A percentile compares a stretch with the other conserved stretches of the same genome.
phyloP scores from a whole-genome alignment of 768 basidiomycete species.

The Chlorophyllum brunneum region DNA sequence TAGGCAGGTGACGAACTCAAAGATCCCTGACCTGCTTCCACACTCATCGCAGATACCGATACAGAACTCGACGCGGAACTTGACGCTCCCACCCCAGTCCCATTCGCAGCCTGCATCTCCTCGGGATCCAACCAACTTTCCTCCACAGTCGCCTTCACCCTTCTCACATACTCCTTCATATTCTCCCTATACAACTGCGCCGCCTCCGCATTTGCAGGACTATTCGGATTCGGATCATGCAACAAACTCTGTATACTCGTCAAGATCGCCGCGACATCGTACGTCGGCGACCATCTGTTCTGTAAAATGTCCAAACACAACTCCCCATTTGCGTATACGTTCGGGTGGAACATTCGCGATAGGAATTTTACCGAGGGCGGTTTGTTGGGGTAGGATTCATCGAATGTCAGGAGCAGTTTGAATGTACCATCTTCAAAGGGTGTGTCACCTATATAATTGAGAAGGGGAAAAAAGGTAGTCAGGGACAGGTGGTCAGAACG shows the following conservation, averaged over 20 bases:
- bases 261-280: constrained; percentile 97
- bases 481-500: neutral
- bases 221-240: constrained; percentile 98
- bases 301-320: constrained; percentile 98
- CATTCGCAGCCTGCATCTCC: constrained; percentile 29
- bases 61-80: neutral
- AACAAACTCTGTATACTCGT: constrained; percentile 94
- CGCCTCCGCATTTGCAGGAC: constrained; percentile 97
- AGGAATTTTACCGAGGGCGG: constrained; percentile 97
- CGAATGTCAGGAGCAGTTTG: constrained; percentile 91
- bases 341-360: constrained; percentile 98
- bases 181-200: constrained; percentile 96
- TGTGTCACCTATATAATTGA: constrained; percentile 69
- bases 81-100: neutral
- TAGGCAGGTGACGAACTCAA: constrained; percentile 4
- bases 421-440: constrained; percentile 99
- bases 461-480: neutral
- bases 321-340: constrained; percentile 97
- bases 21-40: constrained; percentile 3
- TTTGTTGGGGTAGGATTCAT: constrained; percentile 98
- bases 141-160: constrained; percentile 92
- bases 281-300: constrained; percentile 98
- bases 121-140: constrained; percentile 93
- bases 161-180: constrained; percentile 95
- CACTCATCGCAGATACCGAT: constrained; percentile 2